Evolutionary conservation across 73 alveolate species (phyloP), one percentile per base, ranked within the genome.

Genomic region (Paramecium bursaria): DNA sequence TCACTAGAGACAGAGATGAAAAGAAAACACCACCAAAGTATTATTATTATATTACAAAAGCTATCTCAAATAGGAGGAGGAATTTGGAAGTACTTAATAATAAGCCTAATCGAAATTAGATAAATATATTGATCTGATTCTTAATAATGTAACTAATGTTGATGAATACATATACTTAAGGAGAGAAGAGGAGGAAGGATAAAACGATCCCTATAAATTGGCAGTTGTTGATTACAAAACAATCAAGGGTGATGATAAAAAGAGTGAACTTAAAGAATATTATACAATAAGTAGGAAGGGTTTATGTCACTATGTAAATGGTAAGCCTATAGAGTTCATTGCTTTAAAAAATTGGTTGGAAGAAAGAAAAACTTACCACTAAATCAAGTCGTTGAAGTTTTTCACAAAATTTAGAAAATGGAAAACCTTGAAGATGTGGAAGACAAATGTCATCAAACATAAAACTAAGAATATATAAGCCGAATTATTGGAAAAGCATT

Each of bases 351-450:
- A 90, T 31, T 92, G 97, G 97, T 55, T 92, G 39, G 77, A 77
- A 44, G 97, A 92, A 67, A 80, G 94, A 67, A 61, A 92, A 35
- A 85, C 85, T 74, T 92, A 85, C 52, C 89, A 90, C 54, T 21
- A 92, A 50, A 90, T 90, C 21, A 35, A 86, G 25, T 76, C 86
- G 22, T 87, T 87, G 77, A 67, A 77, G 50, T 92, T 92, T 91
- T 92, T 92, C 60, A 80, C 92, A 67, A 61, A 90, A 57, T 92
- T 92, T 61, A 88, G 93, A 82, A 80, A 94, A 50, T 92, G 97
- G 97, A 92, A 92, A 85, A 85, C 92, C 17, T 39, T 92, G 26
- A 87, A 92, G 57, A 90, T 92, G 94, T 92, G 97, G 97, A 80
- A 93, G 48, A 90, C 91, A 21, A 92, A 90, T 57, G 91, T 92